Conservation (phyloP, 768 basidiomycete genomes). For the Tylopilus vinaceipallidus region DNA sequence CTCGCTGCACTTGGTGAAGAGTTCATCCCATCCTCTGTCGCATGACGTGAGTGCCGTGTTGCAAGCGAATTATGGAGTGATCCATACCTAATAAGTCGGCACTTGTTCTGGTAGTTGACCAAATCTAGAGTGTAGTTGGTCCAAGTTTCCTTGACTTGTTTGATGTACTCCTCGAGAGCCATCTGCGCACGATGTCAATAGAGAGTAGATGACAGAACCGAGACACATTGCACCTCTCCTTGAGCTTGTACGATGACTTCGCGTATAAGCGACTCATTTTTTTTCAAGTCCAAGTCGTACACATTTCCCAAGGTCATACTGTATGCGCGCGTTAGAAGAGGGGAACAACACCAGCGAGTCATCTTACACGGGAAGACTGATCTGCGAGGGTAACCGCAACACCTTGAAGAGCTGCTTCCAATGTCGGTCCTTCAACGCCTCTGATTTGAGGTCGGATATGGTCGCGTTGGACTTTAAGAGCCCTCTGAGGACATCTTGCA, state of each 20-base stretch:
- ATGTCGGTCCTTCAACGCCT: constrained; percentile 95
- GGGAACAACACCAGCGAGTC: constrained; percentile 8
- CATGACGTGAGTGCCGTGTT: constrained; percentile 7
- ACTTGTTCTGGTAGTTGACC: constrained; percentile 98
- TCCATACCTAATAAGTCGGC: constrained; percentile 81
- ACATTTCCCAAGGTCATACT: constrained; percentile 96
- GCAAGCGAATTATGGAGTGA: neutral
- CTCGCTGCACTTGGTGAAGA: constrained; percentile 96
- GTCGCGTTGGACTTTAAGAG: constrained; percentile 87
- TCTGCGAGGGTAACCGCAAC: constrained; percentile 69
- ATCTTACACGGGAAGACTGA: constrained; percentile 72
- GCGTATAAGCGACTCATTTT: constrained; percentile 87
- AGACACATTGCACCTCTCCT: constrained; percentile 67
- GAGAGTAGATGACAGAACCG: neutral
- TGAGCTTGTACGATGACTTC: constrained; percentile 97
- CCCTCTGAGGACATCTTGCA: constrained; percentile 85
- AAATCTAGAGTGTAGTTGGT: constrained; percentile 92
- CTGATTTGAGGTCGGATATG: constrained; percentile 94
- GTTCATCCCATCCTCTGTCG: constrained; percentile 89
- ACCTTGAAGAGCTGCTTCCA: constrained; percentile 98
- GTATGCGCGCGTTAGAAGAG: constrained; percentile 6
- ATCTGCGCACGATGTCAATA: constrained; percentile 50
- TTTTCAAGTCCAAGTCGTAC: constrained; percentile 94
- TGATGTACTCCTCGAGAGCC: constrained; percentile 94
- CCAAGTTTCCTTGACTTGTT: constrained; percentile 97